Base-by-base conservation (phyloP, 169 alveolate species). In the Eimeria falciformis region DNA sequence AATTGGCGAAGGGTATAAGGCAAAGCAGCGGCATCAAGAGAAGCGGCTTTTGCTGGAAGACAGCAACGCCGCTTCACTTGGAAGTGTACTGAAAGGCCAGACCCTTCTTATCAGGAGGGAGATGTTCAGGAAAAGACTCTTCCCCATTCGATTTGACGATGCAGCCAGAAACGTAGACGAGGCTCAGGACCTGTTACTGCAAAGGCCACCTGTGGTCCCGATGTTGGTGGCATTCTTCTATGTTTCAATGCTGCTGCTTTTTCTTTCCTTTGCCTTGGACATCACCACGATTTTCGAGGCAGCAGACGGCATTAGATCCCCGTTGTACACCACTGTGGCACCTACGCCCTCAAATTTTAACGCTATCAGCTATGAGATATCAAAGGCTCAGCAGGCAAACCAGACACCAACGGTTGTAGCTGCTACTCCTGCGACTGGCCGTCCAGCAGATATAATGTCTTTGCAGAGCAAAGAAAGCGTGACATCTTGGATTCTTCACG, bases 111-210 rank as follows among this genome's bases (percentile, higher is more conserved):
- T 40, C n/a, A 75, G 87, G 50, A 75, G 92, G 58, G 92, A 87
- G 37, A 29, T 71, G 68, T 87, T 46, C n/a, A 47, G 92, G 66
- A 47, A 87, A 23, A 50, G 83, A 21, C 87, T 87, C 3, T 87
- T 87, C 23, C 92, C 92, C 9, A 45, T 87, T 25, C 43, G 92
- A 6, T 87, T 87, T 77, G 92, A 87, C 47, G 82, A 87, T n/a
- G 23, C 92, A 25, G 92, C 92, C 0, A 50, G 43, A 46, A 58
- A 50, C 9, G 92, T 87, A 18, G 83, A 58, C 46, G 92, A 87
- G 66, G 92, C 45, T 1, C 86, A 87, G 77, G 58, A 68, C 17
- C 5, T 87, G 83, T 66, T 87, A 17, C 56, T 58, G 79, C 40
- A 71, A 79, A 75, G 92, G 43, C 73, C 56, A 17, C 50, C 82